Evolutionary conservation across 2,329 filamentous ascomycete species (phyloP).

Genomic region (Penicillium corylophilum): DNA sequence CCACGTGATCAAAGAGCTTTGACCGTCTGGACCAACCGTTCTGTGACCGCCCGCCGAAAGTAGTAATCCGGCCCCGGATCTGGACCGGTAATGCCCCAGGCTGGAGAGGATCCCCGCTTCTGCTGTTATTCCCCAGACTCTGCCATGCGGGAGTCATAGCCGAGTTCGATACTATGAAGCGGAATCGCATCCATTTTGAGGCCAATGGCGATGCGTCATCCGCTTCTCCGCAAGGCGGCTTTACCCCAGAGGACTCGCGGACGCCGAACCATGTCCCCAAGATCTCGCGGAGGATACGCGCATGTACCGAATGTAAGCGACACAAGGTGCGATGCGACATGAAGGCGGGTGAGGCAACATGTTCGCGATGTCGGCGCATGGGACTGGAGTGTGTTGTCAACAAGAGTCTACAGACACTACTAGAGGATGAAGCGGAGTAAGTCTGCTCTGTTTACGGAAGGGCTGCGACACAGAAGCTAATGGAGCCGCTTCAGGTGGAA

Average conservation of each 20-base stretch:
- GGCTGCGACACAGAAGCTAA: constrained; percentile 9
- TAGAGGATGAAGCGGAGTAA: constrained; percentile 51
- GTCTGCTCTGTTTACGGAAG: constrained; percentile 18
- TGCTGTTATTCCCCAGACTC: constrained; percentile 21
- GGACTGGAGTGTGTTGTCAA: constrained; percentile 53
- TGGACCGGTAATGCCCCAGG: constrained; percentile 18
- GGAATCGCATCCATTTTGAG: constrained; percentile 40
- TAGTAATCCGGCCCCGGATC: no score
- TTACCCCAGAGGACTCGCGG: constrained; percentile 29
- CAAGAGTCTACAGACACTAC: constrained; percentile 52
- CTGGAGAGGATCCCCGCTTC: constrained; percentile 13
- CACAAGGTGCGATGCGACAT: constrained; percentile 58
- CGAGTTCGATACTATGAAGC: constrained; percentile 33
- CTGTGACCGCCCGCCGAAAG: no score
- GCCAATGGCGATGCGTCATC: constrained; percentile 38
- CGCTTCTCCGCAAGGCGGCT: constrained; percentile 29
- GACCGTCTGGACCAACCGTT: no score
- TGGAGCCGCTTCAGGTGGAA: constrained; percentile 32
- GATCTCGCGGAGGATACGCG: constrained; percentile 48
- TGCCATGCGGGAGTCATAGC: constrained; percentile 24
- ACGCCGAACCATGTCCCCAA: constrained; percentile 36
- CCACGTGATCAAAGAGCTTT: no score
- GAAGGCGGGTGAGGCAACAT: constrained; percentile 49
- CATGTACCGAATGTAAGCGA: constrained; percentile 55
- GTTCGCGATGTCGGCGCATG: constrained; percentile 51